A percentile compares a stretch with the other conserved stretches of the same genome.
Evolutionary conservation across 805 yeast genomes (phyloP).

Genomic region (Starmerella apis): DNA sequence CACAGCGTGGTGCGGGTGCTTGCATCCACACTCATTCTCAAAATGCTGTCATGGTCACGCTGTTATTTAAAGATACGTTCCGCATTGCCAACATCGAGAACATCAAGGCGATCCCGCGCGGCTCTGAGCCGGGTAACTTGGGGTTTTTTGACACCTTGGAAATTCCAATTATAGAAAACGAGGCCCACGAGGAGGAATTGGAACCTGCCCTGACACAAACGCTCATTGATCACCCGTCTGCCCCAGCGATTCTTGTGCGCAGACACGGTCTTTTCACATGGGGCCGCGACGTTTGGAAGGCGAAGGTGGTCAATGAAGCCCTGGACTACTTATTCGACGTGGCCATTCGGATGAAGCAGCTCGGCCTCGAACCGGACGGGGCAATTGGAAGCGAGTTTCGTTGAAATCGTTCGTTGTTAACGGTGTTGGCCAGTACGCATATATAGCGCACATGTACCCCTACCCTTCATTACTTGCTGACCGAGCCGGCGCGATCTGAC

Average conservation of each 20-base stretch:
- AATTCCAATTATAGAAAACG: slow-evolving; percentile 85
- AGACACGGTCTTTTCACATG: slow-evolving; percentile 95
- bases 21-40: slow-evolving; percentile 93
- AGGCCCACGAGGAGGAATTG: slow-evolving; percentile 78
- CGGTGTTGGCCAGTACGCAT: too few species aligned
- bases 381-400: slow-evolving; percentile 7
- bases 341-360: slow-evolving; percentile 69
- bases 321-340: slow-evolving; percentile 78
- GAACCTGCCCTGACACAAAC: slow-evolving; percentile 51
- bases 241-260: slow-evolving; percentile 81
- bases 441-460: too few species aligned
- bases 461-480: slow-evolving; percentile 11
- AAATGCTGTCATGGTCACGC: slow-evolving; percentile 70
- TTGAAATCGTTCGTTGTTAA: neutral
- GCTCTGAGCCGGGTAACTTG: slow-evolving; percentile 56
- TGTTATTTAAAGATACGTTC: slow-evolving; percentile 45
- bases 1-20: slow-evolving; percentile 67
- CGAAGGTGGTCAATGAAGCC: slow-evolving; percentile 86
- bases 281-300: slow-evolving; percentile 89
- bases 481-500: neutral
- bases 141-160: slow-evolving; percentile 62
- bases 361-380: slow-evolving; percentile 39
- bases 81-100: slow-evolving; percentile 75
- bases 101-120: slow-evolving; percentile 78
- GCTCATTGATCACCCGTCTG: slow-evolving; percentile 56